A percentile compares a stretch with the other conserved stretches of the same genome.
phyloP scores from a whole-genome alignment of 345 rosid genomes.

The Eutrema heterophyllum region DNA sequence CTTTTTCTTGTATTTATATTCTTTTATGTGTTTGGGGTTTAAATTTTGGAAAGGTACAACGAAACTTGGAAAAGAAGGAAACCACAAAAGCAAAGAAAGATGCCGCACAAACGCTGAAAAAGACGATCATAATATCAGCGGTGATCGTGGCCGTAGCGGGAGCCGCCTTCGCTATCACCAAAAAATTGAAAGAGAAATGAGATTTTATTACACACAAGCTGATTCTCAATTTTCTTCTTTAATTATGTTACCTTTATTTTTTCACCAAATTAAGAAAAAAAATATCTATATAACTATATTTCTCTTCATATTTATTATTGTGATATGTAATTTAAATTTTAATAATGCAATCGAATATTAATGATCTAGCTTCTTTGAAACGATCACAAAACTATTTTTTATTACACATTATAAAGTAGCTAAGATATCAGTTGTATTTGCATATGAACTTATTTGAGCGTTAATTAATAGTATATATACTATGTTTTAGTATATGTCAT shows the following conservation, averaged over 20 bases:
- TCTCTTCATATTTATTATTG: too few relatives aligned
- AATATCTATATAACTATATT: too few relatives aligned
- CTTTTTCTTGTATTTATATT: too few relatives aligned
- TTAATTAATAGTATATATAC: too few relatives aligned
- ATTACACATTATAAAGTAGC: too few relatives aligned
- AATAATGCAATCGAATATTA: conserved; percentile 4
- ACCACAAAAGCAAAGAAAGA: conserved; percentile 32
- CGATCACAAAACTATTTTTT: background rate
- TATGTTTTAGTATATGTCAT: too few relatives aligned
- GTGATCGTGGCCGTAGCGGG: conserved; percentile 43
- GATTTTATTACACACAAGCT: background rate
- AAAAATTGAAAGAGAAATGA: conserved; percentile 52
- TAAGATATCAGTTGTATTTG: too few relatives aligned
- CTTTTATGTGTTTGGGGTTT: too few relatives aligned
- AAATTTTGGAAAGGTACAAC: conserved; percentile 6
- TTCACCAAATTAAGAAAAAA: background rate
- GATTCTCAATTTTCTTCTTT: background rate
- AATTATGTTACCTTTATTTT: background rate
- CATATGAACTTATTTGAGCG: too few relatives aligned
- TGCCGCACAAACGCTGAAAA: conserved; percentile 34
- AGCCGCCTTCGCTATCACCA: conserved; percentile 41
- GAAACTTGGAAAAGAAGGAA: conserved; percentile 2
- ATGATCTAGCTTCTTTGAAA: background rate
- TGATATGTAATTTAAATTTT: background rate
- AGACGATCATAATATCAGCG: conserved; percentile 42